Evolutionary conservation across 1,284 basidiomycete species (phyloP).

Genomic region (Puccinia triticina): DNA sequence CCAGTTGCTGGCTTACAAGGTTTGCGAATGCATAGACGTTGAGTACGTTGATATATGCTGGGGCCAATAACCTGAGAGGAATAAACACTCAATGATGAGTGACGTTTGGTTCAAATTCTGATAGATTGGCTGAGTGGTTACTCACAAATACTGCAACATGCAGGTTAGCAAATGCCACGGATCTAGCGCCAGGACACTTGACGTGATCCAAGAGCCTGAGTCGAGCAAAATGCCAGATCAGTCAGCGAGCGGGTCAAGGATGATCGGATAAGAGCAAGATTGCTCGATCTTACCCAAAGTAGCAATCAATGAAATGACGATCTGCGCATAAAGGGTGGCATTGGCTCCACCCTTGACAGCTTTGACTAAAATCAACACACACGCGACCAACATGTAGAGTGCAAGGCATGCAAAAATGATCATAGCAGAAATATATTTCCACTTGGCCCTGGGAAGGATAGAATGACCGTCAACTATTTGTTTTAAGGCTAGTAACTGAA

Average conservation of each 20-base stretch:
- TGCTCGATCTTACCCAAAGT: slow-evolving; percentile 77
- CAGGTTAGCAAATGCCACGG: slow-evolving; percentile 69
- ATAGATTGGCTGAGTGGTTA: not conserved
- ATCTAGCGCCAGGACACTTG: slow-evolving; percentile 82
- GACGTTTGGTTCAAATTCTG: not conserved
- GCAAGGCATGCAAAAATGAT: slow-evolving; percentile 78
- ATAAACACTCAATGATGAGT: slow-evolving; percentile 66
- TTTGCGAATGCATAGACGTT: slow-evolving; percentile 59
- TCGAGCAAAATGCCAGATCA: slow-evolving; percentile 32
- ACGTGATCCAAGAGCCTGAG: slow-evolving; percentile 50
- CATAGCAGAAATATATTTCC: slow-evolving; percentile 82
- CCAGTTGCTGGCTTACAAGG: not conserved
- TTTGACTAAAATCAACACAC: slow-evolving; percentile 73
- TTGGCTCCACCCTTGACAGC: slow-evolving; percentile 68
- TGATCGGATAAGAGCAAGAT: slow-evolving; percentile 56
- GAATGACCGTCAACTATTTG: not conserved
- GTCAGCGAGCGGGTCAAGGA: slow-evolving; percentile 23
- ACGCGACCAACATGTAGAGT: slow-evolving; percentile 74
- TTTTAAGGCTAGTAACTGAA: not conserved
- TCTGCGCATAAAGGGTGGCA: slow-evolving; percentile 69
- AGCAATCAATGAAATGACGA: slow-evolving; percentile 80
- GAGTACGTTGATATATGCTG: slow-evolving; percentile 84
- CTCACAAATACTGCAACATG: slow-evolving; percentile 27
- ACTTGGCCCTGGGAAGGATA: slow-evolving; percentile 67
- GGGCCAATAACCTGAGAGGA: slow-evolving; percentile 71